A percentile compares a stretch with the other conserved stretches of the same genome.
These are phyloP conservation scores for Ophiostoma sp. DNA, from an alignment of 2,329 filamentous ascomycete genomes.

Conservation along the genomic window DNA sequence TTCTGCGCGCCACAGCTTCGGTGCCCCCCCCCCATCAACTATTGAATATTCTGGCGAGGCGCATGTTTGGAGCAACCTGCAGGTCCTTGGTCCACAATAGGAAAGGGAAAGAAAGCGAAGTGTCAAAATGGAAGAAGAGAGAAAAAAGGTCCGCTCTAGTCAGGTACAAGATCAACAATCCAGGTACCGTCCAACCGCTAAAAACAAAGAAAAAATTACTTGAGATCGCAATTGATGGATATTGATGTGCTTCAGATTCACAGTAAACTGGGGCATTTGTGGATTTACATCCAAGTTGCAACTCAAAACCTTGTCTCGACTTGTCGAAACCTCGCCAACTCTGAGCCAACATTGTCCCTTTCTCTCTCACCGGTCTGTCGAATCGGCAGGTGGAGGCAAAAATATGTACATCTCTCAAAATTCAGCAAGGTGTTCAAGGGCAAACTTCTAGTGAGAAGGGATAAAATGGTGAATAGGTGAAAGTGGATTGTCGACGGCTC, in stretches of 20 bases:
- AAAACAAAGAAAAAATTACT: not conserved
- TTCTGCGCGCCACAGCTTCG: not conserved
- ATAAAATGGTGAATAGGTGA: not conserved
- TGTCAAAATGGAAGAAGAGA: not conserved
- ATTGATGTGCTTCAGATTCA: not conserved
- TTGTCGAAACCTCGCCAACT: not conserved
- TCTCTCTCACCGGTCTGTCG: not conserved
- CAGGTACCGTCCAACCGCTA: not conserved
- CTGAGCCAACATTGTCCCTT: not conserved
- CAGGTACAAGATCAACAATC: not conserved
- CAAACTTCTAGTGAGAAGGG: not conserved
- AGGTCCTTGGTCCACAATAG: not conserved
- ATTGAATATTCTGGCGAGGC: not conserved
- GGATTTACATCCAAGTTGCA: not conserved
- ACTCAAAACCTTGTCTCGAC: not conserved
- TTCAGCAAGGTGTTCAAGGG: not conserved
- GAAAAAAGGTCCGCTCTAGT: not conserved
- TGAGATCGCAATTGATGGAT: not conserved
- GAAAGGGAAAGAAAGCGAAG: not conserved
- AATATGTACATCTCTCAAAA: not conserved
- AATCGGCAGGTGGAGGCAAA: not conserved
- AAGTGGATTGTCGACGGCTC: slow-evolving; percentile 3
- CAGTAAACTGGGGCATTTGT: not conserved
- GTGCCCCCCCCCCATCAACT: not conserved
- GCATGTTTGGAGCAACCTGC: not conserved